phyloP scores from a whole-genome alignment of 2,329 filamentous ascomycete species.

The Neopestalotiopsis rosae region DNA sequence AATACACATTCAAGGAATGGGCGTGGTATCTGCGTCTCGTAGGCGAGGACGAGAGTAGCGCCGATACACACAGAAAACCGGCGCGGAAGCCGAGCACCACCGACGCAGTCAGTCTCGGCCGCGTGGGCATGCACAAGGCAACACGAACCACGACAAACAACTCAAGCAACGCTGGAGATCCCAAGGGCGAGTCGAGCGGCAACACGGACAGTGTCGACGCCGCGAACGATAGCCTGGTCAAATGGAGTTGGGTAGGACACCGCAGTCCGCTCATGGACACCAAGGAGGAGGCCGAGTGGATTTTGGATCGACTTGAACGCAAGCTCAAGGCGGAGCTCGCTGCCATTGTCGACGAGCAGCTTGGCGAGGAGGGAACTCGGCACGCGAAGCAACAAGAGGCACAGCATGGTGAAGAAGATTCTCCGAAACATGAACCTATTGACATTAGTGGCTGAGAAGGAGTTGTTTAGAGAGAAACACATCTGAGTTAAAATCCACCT shows the following conservation, averaged over 20 bases:
- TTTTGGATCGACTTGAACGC: conserved; percentile 67
- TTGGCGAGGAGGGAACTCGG: conserved; percentile 20
- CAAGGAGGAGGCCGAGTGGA: conserved; percentile 74
- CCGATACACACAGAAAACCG: conserved; percentile 53
- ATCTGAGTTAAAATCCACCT: background rate
- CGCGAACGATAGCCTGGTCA: conserved; percentile 27
- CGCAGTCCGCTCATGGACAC: conserved; percentile 73
- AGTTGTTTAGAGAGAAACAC: background rate
- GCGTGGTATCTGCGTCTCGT: conserved; percentile 82
- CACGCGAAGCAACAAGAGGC: conserved; percentile 29
- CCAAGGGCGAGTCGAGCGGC: conserved; percentile 22
- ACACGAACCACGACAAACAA: background rate
- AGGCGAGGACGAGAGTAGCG: conserved; percentile 64
- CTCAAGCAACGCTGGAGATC: background rate
- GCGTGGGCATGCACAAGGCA: conserved; percentile 7
- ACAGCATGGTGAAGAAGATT: background rate
- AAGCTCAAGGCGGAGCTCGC: conserved; percentile 58
- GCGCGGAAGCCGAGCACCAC: conserved; percentile 20
- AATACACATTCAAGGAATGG: conserved; percentile 86
- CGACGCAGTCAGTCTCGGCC: background rate
- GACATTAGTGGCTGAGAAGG: background rate
- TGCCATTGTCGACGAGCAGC: conserved; percentile 24
- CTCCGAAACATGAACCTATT: background rate
- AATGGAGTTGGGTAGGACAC: conserved; percentile 78
- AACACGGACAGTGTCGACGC: conserved; percentile 12